Conservation (phyloP, 768 basidiomycete genomes). For the Leccinum imitatum region DNA sequence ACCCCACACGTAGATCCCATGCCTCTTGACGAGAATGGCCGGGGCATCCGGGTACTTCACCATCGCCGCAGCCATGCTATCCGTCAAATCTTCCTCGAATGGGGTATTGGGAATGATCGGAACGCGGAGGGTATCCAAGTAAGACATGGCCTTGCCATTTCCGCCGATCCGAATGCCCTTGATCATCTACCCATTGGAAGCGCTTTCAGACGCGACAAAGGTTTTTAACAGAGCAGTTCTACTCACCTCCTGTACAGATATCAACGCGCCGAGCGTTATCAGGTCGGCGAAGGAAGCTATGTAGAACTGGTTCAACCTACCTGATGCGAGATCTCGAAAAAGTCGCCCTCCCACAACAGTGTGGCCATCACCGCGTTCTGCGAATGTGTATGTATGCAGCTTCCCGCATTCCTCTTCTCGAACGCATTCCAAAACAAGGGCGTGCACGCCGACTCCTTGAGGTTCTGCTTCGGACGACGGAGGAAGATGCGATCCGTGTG, state of each 20-base stretch:
- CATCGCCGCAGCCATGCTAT: conserved; percentile 89
- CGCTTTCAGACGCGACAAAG: not conserved
- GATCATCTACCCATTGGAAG: conserved; percentile 63
- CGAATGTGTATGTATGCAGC: conserved; percentile 90
- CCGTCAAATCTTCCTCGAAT: conserved; percentile 84
- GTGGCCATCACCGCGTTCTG: conserved; percentile 91
- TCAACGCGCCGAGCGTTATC: not conserved
- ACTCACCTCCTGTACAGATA: conserved; percentile 42
- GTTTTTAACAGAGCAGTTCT: not conserved
- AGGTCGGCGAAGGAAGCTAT: not conserved
- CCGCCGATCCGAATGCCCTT: conserved; percentile 83
- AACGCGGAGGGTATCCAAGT: conserved; percentile 80
- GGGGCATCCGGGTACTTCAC: conserved; percentile 73
- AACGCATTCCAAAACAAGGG: conserved; percentile 94
- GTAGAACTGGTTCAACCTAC: conserved; percentile 32
- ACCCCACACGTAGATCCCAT: conserved; percentile 90
- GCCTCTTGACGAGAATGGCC: conserved; percentile 72
- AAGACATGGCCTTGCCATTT: conserved; percentile 71
- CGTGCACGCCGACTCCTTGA: conserved; percentile 87
- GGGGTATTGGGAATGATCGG: conserved; percentile 94
- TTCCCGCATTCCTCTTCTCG: conserved; percentile 71
- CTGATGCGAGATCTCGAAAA: conserved; percentile 83
- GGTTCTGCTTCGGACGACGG: conserved; percentile 62
- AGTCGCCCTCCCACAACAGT: conserved; percentile 65
- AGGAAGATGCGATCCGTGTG: conserved; percentile 75